Evolutionary conservation across 2,329 filamentous ascomycete species (phyloP).

Genomic region (Paramyrothecium roridum): DNA sequence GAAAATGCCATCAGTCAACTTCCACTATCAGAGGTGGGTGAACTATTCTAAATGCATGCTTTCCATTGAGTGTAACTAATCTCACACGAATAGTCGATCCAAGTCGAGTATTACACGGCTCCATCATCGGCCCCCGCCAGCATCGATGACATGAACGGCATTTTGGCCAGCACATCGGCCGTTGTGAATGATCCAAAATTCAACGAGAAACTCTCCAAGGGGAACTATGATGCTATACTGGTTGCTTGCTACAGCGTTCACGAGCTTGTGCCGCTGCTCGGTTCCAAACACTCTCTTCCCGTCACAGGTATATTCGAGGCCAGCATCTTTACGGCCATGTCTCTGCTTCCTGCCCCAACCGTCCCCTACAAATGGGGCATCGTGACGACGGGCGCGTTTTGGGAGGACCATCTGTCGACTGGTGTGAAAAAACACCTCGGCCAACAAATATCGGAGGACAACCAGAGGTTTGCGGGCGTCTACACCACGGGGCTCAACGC

Average conservation of each 20-base stretch:
- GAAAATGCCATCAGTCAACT: slow-evolving; percentile 43
- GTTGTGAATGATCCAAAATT: slow-evolving; percentile 55
- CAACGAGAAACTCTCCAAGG: slow-evolving; percentile 25
- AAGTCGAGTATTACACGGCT: slow-evolving; percentile 64
- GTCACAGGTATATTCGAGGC: slow-evolving; percentile 80
- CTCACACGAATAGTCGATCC: slow-evolving; percentile 32
- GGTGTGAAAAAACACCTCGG: slow-evolving; percentile 67
- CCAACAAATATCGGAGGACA: slow-evolving; percentile 25
- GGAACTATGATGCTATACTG: slow-evolving; percentile 69
- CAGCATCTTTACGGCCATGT: slow-evolving; percentile 63
- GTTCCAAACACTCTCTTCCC: slow-evolving; percentile 23
- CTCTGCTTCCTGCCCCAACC: slow-evolving; percentile 30
- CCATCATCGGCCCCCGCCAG: slow-evolving; percentile 61
- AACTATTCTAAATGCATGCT: background rate
- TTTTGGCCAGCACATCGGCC: slow-evolving; percentile 57
- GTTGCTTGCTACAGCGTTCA: slow-evolving; percentile 89
- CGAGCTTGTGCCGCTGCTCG: slow-evolving; percentile 64
- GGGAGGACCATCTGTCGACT: slow-evolving; percentile 68
- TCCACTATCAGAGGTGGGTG: slow-evolving; percentile 21
- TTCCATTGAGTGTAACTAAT: background rate
- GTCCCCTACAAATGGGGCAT: slow-evolving; percentile 68
- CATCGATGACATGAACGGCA: slow-evolving; percentile 75
- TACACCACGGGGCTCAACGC: slow-evolving; percentile 79
- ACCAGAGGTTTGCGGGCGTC: slow-evolving; percentile 69
- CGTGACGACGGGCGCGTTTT: slow-evolving; percentile 81